Conservation (phyloP, 768 basidiomycete species). For the Artomyces pyxidatus region DNA sequence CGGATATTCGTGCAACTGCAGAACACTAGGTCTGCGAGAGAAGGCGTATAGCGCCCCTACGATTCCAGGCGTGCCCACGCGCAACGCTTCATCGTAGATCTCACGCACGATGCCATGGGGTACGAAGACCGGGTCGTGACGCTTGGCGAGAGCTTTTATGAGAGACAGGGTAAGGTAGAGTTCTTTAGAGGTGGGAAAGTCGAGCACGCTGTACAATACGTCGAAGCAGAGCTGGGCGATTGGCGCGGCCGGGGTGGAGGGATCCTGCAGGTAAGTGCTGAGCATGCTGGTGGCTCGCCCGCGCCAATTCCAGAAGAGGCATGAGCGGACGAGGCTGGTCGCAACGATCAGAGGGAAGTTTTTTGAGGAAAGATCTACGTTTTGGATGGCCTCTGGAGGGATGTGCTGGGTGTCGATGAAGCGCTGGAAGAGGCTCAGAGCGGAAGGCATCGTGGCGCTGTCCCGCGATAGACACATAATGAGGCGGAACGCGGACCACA, state of each 20-base stretch:
- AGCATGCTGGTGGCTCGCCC: slow-evolving; percentile 34
- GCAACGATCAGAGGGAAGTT: slow-evolving; percentile 42
- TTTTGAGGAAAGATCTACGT: slow-evolving; percentile 26
- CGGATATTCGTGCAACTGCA: slow-evolving; percentile 34
- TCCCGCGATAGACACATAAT: slow-evolving; percentile 35
- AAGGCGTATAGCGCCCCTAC: slow-evolving; percentile 41
- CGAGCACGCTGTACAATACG: slow-evolving; percentile 22
- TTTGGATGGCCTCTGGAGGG: slow-evolving; percentile 37
- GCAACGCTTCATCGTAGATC: slow-evolving; percentile 2
- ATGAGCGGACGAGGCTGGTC: slow-evolving; percentile 41
- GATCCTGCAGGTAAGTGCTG: slow-evolving; percentile 20
- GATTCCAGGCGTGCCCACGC: slow-evolving; percentile 19
- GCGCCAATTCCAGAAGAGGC: slow-evolving; percentile 48
- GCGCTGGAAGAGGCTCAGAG: slow-evolving; percentile 40
- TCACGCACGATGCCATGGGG: not conserved
- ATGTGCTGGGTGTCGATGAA: slow-evolving; percentile 39
- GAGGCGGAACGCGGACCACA: slow-evolving; percentile 34
- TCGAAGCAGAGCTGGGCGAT: slow-evolving; percentile 34
- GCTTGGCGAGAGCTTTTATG: not conserved
- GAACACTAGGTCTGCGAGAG: slow-evolving; percentile 29
- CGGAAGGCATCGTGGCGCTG: too few relatives aligned
- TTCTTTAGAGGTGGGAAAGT: not conserved
- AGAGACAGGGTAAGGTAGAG: not conserved
- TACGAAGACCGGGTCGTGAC: not conserved
- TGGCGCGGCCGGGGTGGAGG: slow-evolving; percentile 17